Evolutionary conservation across 1,284 basidiomycete genomes (phyloP), one percentile per base, ranked within the genome.

Genomic region (Cystobasidium slooffiae): DNA sequence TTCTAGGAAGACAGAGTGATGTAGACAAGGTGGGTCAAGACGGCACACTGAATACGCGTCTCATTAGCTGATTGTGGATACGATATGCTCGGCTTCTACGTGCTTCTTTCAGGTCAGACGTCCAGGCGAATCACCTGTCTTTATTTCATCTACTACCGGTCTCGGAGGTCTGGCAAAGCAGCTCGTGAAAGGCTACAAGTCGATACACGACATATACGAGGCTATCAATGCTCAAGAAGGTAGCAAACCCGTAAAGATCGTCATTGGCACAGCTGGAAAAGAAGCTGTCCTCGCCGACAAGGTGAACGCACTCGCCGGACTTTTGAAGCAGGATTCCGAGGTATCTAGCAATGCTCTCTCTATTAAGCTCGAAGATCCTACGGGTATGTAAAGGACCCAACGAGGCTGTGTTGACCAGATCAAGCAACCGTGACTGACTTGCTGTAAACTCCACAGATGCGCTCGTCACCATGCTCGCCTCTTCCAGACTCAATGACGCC

Each of bases 1-100:
- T 73, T 16, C 52, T 73, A 14, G 70, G 70, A 46, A 53, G 70
- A 43, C 70, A 73, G 53, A 73, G 70, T 51, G 70, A 73, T 47
- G 51, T 73, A 16, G 52, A 52, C 63, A 64, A 52, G 63, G 70
- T 73, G 53, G 18, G 63, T 43, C 18, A 37, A 6, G 39, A 31
- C 7, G 8, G 9, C 51, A 18, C 24, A 24, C n/a, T 44, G 22
- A 24, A 3, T 16, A 10, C 43, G 55, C 24, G 43, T 63, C 46
- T 10, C 39, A 24, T 22, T 22, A 51, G 24, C 5, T 6, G 49
- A 24, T 37, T 37, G 22, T 51, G 46, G 4, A 14, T 31, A 7
- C 6, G 3, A 14, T 18, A 14, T 14, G 18, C 3, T 16, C 16
- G 14, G 14, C 31, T 22, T 58, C 20, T 51, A 20, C 20, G 47